Evolutionary conservation across 345 rosid genomes (phyloP), one percentile per base, ranked within the genome.

Genomic region (Turnera subulata): DNA sequence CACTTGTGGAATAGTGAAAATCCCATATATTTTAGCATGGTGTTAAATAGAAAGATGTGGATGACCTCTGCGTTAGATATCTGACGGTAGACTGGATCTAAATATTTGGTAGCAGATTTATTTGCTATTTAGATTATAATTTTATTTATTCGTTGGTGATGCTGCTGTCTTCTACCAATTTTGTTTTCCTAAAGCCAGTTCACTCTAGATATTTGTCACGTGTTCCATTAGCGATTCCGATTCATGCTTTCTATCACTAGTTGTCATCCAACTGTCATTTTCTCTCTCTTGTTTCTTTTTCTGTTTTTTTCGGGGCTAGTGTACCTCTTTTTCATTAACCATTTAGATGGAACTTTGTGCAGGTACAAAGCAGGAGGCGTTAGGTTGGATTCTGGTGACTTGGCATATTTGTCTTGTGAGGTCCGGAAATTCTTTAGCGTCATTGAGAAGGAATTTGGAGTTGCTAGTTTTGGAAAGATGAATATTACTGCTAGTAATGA

Each of bases 371-470:
- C 99, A 46, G 67, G 56, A 32, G 99, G 99, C 44, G 89, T 93
- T 63, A 87, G 99, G 70, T 67, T 93, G 72, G 97, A 93, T 71
- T 93, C 99, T 56, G 99, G 99, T 54, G 97, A 93, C 64, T 78
- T 93, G 24, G 96, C 97, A 48, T 93, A 94, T 71, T 72, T 85
- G 66, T 94, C 97, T 32, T 81, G 73, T 53, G 89, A 85, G 66
- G 80, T 78, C 2, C 86, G 97, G 6, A 85, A 82, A 59, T 79
- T 88, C 81, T 94, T 90, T 57, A 2, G 55, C 38, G 50, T 66
- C 50, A 45, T 89, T 50, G 97, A 90, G 83, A 80, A 78, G 73
- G 92, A 89, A 66, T 84, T 85, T 61, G 78, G 66, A 14, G 68
- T 87, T 37, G 59, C 69, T 16, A 84, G 78, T 53, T 93, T 93